These are phyloP conservation scores for Aschersonia sp. DNA, from an alignment of 2,329 filamentous ascomycete genomes.

Conservation along the genomic window DNA sequence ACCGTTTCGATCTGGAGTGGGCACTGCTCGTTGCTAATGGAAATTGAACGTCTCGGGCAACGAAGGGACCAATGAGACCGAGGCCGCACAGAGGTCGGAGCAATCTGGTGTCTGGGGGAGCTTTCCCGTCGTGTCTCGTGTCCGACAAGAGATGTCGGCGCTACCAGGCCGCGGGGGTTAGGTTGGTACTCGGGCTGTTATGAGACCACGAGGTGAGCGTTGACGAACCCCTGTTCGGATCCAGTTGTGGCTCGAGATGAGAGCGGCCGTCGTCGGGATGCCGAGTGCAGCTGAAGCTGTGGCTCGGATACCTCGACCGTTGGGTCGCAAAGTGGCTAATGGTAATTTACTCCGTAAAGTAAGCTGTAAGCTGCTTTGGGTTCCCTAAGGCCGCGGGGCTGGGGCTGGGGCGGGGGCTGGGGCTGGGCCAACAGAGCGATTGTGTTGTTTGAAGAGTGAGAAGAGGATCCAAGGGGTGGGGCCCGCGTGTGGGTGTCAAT, in stretches of 20 bases:
- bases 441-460: neutral
- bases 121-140: neutral
- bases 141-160: neutral
- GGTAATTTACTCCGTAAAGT: neutral
- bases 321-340: neutral
- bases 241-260: neutral
- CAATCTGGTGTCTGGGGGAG: neutral
- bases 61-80: neutral
- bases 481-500: neutral
- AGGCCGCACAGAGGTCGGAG: neutral
- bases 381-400: neutral
- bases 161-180: neutral
- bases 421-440: neutral
- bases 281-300: neutral
- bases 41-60: neutral
- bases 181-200: neutral
- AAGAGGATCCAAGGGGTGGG: neutral
- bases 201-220: neutral
- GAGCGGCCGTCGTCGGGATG: neutral
- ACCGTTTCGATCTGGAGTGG: neutral
- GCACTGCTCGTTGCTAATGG: neutral
- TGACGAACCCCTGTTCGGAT: neutral
- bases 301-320: slow-evolving; percentile 1
- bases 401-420: neutral
- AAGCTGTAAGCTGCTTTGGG: neutral